Percentiles rank a stretch among this genome's conserved stretches.
Evolutionary conservation across 2,329 filamentous ascomycete species (phyloP).

Genomic region (Colletotrichum sp.): DNA sequence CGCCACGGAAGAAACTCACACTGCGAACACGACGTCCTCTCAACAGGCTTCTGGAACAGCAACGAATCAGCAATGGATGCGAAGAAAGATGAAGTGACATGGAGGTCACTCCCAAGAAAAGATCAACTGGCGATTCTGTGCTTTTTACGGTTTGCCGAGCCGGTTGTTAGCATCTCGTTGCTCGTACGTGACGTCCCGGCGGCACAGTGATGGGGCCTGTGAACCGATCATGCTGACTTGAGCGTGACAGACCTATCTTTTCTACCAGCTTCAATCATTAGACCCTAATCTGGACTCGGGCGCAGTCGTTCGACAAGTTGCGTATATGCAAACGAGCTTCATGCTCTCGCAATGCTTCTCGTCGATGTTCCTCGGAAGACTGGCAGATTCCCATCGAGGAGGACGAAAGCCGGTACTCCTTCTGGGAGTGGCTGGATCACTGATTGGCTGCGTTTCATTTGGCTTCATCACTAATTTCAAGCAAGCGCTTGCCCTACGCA

Average conservation of each 20-base stretch:
- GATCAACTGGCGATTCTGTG: constrained; percentile 6
- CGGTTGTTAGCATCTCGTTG: constrained; percentile 4
- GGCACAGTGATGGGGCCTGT: not conserved
- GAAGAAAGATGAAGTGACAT: not conserved
- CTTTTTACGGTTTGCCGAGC: constrained; percentile 11
- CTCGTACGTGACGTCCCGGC: not conserved
- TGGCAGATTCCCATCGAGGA: not conserved
- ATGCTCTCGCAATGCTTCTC: not conserved
- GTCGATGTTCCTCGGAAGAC: not conserved
- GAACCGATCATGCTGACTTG: not conserved
- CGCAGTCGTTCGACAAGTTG: not conserved
- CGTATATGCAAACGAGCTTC: constrained; percentile 3
- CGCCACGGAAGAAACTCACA: not conserved
- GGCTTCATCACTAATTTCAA: constrained; percentile 11
- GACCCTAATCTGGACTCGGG: not conserved
- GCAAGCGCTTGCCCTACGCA: not conserved
- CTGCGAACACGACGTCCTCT: not conserved
- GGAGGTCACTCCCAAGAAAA: constrained; percentile 4
- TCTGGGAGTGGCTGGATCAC: not conserved
- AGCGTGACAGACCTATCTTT: not conserved
- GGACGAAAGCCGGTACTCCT: constrained; percentile 2
- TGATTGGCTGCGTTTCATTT: not conserved
- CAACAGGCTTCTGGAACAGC: not conserved
- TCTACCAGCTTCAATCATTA: constrained; percentile 1
- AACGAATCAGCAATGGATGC: not conserved